Evolutionary conservation across 2,329 filamentous ascomycete species (phyloP).

Genomic region (Fusarium pseudocircinatum): DNA sequence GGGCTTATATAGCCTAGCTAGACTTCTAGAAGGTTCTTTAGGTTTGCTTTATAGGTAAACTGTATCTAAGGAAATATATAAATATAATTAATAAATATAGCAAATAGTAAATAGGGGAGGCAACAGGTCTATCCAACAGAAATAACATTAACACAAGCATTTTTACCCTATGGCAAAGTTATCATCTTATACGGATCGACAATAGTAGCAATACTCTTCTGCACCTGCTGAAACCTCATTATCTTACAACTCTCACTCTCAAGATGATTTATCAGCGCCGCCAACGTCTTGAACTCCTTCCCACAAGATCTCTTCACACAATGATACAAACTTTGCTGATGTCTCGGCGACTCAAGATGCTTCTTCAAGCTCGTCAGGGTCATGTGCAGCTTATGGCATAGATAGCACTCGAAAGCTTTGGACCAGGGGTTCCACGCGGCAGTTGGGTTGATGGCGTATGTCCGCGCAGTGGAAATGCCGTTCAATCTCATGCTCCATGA

Average conservation of each 20-base stretch:
- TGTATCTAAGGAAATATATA: no score
- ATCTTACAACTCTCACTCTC: constrained; percentile 56
- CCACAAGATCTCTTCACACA: constrained; percentile 50
- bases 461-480: constrained; percentile 47
- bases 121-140: no score
- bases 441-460: constrained; percentile 50
- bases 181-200: constrained; percentile 24
- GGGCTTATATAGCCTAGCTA: no score
- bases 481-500: constrained; percentile 42
- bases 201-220: constrained; percentile 42
- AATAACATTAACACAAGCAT: not conserved
- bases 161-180: not conserved
- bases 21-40: no score
- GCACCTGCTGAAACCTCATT: constrained; percentile 51
- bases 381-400: constrained; percentile 60
- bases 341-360: constrained; percentile 62
- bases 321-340: constrained; percentile 53
- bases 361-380: constrained; percentile 51
- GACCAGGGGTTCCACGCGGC: constrained; percentile 55
- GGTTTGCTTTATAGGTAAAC: no score
- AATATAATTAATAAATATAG: no score
- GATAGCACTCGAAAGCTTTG: constrained; percentile 35
- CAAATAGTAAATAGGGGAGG: no score
- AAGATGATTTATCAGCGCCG: constrained; percentile 54
- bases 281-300: constrained; percentile 52